Evolutionary conservation across 768 basidiomycete species (phyloP).

Genomic region (Candolleomyces eurysporus): DNA sequence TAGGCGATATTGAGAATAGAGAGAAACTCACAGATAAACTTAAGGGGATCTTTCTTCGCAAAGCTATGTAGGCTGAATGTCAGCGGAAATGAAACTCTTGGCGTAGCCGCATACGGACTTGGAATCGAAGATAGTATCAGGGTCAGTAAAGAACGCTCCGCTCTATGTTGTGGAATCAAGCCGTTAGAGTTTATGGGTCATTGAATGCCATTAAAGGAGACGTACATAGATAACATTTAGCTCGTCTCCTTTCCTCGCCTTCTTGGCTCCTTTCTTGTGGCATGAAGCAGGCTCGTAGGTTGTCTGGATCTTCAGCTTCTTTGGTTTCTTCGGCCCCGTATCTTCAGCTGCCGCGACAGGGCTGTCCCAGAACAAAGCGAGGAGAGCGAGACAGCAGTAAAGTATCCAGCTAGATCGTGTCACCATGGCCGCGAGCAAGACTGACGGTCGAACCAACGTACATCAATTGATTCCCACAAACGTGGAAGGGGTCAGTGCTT

Average conservation of each 20-base stretch:
- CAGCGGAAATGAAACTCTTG: not conserved
- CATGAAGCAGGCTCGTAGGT: slow-evolving; percentile 60
- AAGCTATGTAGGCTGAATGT: not conserved
- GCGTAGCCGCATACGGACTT: slow-evolving; percentile 43
- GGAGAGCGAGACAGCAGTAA: not conserved
- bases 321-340: slow-evolving; percentile 28
- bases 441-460: not conserved
- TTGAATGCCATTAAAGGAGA: not conserved
- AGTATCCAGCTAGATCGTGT: not conserved
- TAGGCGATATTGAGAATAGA: not conserved
- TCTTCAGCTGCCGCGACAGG: not conserved
- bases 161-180: slow-evolving; percentile 43
- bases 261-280: slow-evolving; percentile 22
- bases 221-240: slow-evolving; percentile 77
- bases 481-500: not conserved
- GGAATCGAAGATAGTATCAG: slow-evolving; percentile 80
- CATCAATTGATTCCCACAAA: not conserved
- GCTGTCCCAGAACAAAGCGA: not conserved
- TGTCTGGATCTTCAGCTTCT: slow-evolving; percentile 59
- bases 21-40: slow-evolving; percentile 47
- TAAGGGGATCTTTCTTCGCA: slow-evolving; percentile 58
- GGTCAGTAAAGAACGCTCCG: slow-evolving; percentile 72
- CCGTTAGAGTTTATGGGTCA: no score
- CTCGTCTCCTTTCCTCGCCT: slow-evolving; percentile 57
- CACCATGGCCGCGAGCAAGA: not conserved